phyloP scores from a whole-genome alignment of 2,329 filamentous ascomycete genomes.

The Fusarium acutatum region DNA sequence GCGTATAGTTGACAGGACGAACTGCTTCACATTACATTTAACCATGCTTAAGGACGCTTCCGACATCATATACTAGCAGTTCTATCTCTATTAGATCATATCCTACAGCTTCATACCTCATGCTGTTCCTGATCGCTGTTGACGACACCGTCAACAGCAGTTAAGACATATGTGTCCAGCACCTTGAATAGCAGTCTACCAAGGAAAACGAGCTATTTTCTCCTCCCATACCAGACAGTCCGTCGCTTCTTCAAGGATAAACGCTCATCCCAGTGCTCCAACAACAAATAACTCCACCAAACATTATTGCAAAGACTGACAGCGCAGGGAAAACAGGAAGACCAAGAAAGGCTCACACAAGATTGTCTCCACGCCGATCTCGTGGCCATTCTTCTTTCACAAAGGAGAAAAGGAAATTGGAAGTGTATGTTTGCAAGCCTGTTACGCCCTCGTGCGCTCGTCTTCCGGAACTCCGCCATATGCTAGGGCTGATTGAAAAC shows the following conservation, averaged over 20 bases:
- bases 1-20: neutral
- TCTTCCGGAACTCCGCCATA: conserved; percentile 48
- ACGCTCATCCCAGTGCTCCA: conserved; percentile 37
- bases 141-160: neutral
- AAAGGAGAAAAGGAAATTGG: conserved; percentile 22
- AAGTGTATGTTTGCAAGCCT: conserved; percentile 31
- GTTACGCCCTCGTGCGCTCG: conserved; percentile 33
- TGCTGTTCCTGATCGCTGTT: conserved; percentile 8
- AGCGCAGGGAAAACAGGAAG: conserved; percentile 9
- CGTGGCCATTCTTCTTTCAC: conserved; percentile 24
- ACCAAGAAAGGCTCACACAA: conserved; percentile 13
- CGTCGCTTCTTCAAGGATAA: conserved; percentile 31
- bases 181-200: neutral
- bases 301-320: conserved; percentile 19
- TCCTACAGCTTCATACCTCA: conserved; percentile 34
- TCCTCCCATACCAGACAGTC: conserved; percentile 2
- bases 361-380: conserved; percentile 25
- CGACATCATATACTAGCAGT: conserved; percentile 5
- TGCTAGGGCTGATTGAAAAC: conserved; percentile 44
- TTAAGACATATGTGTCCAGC: neutral
- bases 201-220: neutral
- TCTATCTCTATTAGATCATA: conserved; percentile 38
- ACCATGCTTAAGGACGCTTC: neutral
- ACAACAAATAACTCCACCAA: conserved; percentile 30
- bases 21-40: conserved; percentile 18